Percentiles rank a stretch among this genome's conserved stretches.
Evolutionary conservation across 345 rosid genomes (phyloP).

Genomic region (Eucalyptus tenuipes): DNA sequence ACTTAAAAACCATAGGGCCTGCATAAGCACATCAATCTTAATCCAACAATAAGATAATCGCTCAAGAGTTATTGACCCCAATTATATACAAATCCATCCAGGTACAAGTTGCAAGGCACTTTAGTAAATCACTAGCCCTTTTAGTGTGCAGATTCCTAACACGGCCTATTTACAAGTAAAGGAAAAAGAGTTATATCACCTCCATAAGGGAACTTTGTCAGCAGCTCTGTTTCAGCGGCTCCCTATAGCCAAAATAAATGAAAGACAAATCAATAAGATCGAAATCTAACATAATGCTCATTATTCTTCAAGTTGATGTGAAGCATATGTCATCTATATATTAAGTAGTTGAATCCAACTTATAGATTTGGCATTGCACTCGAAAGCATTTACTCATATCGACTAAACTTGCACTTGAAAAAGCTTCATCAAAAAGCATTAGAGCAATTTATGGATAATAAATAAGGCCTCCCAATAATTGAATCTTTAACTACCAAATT

Average conservation of each 20-base stretch:
- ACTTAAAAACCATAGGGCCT: too few species aligned
- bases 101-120: too few species aligned
- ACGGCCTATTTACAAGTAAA: background rate
- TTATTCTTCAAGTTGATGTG: background rate
- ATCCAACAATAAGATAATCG: too few species aligned
- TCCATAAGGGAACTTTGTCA: constrained; percentile 79
- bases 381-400: background rate
- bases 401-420: background rate
- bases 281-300: background rate
- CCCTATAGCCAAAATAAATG: constrained; percentile 32
- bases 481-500: background rate
- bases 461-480: background rate
- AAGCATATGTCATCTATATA: background rate
- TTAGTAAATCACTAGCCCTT: too few species aligned
- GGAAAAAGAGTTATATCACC: constrained; percentile 30
- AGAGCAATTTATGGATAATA: background rate
- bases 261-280: background rate
- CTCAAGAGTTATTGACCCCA: too few species aligned
- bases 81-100: too few species aligned
- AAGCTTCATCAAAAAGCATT: background rate
- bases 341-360: background rate
- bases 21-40: too few species aligned
- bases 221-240: constrained; percentile 82
- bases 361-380: background rate
- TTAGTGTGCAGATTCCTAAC: background rate